A percentile compares a stretch with the other conserved stretches of the same genome.
Evolutionary conservation across 2,329 filamentous ascomycete species (phyloP).

Genomic region (Malbranchea zuffiana): DNA sequence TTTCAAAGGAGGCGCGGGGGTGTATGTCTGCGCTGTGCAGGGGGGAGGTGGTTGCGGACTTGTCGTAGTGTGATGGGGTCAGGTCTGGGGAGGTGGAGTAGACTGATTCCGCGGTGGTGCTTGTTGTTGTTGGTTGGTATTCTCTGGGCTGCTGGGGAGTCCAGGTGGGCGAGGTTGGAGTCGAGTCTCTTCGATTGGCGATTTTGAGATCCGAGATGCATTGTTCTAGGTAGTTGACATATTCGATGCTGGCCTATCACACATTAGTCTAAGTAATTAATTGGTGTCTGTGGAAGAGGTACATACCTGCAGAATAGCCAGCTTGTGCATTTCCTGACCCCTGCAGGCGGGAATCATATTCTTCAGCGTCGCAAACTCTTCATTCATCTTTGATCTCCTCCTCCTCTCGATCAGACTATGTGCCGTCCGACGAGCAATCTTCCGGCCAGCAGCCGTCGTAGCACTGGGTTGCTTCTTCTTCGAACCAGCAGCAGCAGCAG

Average conservation of each 20-base stretch:
- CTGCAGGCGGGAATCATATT: constrained; percentile 89
- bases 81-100: constrained; percentile 29
- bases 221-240: constrained; percentile 84
- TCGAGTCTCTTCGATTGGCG: constrained; percentile 19
- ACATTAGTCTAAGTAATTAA: not conserved
- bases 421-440: constrained; percentile 90
- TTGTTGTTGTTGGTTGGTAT: constrained; percentile 14
- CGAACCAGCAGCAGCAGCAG: constrained; percentile 17
- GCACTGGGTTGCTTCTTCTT: constrained; percentile 66
- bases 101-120: constrained; percentile 23
- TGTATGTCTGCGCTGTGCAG: constrained; percentile 12
- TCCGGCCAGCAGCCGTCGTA: constrained; percentile 71
- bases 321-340: constrained; percentile 94
- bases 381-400: constrained; percentile 93
- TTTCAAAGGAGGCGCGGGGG: constrained; percentile 18
- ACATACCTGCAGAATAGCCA: constrained; percentile 78
- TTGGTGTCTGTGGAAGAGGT: not conserved
- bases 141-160: constrained; percentile 8
- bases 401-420: constrained; percentile 90
- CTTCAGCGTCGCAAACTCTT: constrained; percentile 89
- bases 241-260: constrained; percentile 80
- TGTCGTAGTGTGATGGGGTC: constrained; percentile 16
- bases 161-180: constrained; percentile 18
- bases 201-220: constrained; percentile 72
- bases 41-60: constrained; percentile 8